Evolutionary conservation across 2,329 filamentous ascomycete species (phyloP).

Genomic region (Coleophoma crateriformis): DNA sequence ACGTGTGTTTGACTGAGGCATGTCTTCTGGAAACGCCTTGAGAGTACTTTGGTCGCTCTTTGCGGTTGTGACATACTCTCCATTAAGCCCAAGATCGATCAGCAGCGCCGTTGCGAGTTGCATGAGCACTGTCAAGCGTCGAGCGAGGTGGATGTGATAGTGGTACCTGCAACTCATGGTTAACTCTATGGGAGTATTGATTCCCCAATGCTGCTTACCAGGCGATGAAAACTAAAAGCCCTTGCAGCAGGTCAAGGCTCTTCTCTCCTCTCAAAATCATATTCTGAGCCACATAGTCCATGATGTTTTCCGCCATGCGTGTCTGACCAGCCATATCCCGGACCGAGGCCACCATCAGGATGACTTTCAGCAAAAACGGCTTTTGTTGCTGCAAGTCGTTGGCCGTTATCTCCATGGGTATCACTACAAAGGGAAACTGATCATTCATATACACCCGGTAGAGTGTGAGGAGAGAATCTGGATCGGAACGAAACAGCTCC

Average conservation of each 20-base stretch:
- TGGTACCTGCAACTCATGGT: conserved; percentile 1
- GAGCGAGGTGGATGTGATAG: conserved; percentile 1
- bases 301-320: conserved; percentile 3
- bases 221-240: conserved; percentile 37
- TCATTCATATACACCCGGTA: conserved; percentile 2
- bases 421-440: conserved; percentile 5
- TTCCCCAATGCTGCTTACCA: conserved; percentile 29
- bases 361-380: conserved; percentile 2
- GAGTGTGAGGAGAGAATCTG: conserved; percentile 1
- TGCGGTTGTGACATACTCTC: background rate
- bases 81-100: conserved; percentile 3
- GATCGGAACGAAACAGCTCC: background rate
- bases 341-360: conserved; percentile 3
- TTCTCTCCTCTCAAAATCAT: conserved; percentile 35
- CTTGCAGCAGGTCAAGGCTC: conserved; percentile 39
- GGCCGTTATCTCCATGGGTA: background rate
- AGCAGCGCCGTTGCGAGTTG: conserved; percentile 1
- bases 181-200: background rate
- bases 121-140: conserved; percentile 1
- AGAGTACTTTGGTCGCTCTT: background rate
- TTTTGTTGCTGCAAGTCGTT: background rate
- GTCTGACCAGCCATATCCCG: conserved; percentile 9
- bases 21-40: background rate
- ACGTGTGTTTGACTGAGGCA: background rate
- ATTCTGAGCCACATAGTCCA: conserved; percentile 32